Conservation (phyloP, 371 early-diverging fungal genomes). For the Lichtheimia ornata region DNA sequence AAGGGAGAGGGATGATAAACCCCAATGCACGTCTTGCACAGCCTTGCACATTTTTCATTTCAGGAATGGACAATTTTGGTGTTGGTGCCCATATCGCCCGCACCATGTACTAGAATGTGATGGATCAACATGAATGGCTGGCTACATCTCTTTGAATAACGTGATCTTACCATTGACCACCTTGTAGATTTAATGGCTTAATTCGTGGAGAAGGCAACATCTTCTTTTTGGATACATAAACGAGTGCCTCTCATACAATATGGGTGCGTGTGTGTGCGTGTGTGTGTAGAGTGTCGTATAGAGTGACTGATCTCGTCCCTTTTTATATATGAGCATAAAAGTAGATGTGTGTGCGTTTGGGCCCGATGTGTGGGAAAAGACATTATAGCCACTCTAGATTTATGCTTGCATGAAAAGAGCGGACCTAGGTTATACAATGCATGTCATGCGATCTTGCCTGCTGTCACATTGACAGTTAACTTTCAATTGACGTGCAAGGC, state of each 20-base stretch:
- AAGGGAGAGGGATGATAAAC: not conserved
- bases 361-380: too few species aligned
- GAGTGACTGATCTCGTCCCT: too few species aligned
- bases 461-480: too few species aligned
- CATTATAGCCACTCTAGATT: too few species aligned
- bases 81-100: slow-evolving; percentile 51
- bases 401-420: too few species aligned
- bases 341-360: too few species aligned
- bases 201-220: slow-evolving; percentile 13
- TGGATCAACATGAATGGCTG: too few species aligned
- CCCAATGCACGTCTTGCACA: not conserved
- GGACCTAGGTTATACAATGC: too few species aligned
- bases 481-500: too few species aligned
- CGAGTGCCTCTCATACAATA: slow-evolving; percentile 1
- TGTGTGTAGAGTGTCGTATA: not conserved
- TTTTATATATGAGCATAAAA: too few species aligned
- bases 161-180: slow-evolving; percentile 54
- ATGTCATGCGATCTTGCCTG: too few species aligned
- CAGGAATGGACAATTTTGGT: slow-evolving; percentile 33
- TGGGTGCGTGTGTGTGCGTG: not conserved
- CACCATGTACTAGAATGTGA: slow-evolving; percentile 37
- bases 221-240: not conserved
- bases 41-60: slow-evolving; percentile 20
- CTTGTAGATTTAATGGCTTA: slow-evolving; percentile 45
- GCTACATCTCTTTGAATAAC: not conserved